A percentile compares a stretch with the other conserved stretches of the same genome.
phyloP scores from a whole-genome alignment of 208 protist species.

The Leishmania tropica region DNA sequence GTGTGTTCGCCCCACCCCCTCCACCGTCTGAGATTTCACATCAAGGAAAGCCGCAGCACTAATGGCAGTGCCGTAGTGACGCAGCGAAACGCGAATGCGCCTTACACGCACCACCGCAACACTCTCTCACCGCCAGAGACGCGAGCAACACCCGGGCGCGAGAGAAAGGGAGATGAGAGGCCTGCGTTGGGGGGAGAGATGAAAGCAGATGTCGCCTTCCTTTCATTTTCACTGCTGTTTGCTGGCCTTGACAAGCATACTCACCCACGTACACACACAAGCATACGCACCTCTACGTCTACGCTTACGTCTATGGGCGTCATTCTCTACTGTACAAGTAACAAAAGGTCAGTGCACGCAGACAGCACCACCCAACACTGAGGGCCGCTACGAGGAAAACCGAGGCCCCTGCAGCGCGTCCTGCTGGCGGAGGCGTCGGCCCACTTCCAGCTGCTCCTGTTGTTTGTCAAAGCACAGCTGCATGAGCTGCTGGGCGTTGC shows the following conservation, averaged over 20 bases:
- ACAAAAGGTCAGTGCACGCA: not conserved
- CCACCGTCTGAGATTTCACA: not conserved
- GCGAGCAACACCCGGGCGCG: not conserved
- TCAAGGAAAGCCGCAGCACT: not conserved
- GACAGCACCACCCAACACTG: not conserved
- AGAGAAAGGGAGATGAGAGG: not conserved
- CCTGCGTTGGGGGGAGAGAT: not conserved
- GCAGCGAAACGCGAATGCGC: not conserved
- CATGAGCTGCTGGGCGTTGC: conserved; percentile 82
- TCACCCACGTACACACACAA: not conserved
- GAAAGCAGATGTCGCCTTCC: not conserved
- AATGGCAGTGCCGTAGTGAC: not conserved
- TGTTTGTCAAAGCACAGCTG: conserved; percentile 92
- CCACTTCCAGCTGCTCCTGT: conserved; percentile 86
- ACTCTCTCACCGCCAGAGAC: not conserved
- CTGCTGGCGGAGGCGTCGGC: conserved; percentile 63
- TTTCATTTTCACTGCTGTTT: not conserved
- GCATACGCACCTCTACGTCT: not conserved
- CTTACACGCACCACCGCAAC: not conserved
- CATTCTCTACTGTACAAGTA: conserved; percentile 7
- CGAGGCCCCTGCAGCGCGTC: conserved; percentile 15
- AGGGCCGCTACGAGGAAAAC: conserved; percentile 6
- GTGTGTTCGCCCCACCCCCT: not conserved
- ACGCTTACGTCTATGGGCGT: not conserved
- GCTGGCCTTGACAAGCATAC: not conserved